phyloP scores from a whole-genome alignment of 345 rosid species.

The Lumnitzera littorea region DNA sequence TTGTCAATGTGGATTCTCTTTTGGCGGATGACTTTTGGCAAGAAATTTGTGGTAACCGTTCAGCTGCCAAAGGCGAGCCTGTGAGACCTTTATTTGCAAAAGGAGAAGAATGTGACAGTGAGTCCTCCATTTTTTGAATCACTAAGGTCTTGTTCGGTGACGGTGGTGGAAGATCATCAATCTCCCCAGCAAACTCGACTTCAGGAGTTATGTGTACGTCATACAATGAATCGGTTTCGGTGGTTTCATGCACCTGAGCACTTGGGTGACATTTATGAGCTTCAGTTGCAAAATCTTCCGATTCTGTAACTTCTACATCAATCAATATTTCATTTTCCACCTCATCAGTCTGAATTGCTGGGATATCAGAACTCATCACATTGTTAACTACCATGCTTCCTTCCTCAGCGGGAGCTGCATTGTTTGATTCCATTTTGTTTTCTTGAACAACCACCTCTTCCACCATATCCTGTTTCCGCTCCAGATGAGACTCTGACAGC shows the following conservation, averaged over 20 bases:
- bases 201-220: conserved; percentile 9
- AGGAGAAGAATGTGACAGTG: conserved; percentile 1
- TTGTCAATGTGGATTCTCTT: conserved; percentile 10
- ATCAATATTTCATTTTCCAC: conserved; percentile 4
- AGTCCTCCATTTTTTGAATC: conserved; percentile 7
- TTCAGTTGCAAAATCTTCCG: conserved; percentile 1
- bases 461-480: neutral
- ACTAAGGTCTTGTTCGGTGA: conserved; percentile 13
- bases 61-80: conserved; percentile 19
- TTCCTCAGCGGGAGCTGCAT: neutral
- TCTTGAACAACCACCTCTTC: neutral
- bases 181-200: conserved; percentile 8
- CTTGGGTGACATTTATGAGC: neutral
- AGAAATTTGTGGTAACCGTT: conserved; percentile 22
- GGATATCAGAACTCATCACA: neutral
- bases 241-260: neutral
- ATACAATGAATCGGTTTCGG: neutral
- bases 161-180: conserved; percentile 8
- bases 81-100: neutral
- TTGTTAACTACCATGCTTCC: neutral
- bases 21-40: conserved; percentile 15
- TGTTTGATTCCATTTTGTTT: neutral
- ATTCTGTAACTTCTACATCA: conserved; percentile 2
- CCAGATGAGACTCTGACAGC: too few relatives aligned
- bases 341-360: neutral